These are phyloP conservation scores for Astrothelium macrocarpum DNA, from an alignment of 495 filamentous ascomycete species.

Conservation along the genomic window DNA sequence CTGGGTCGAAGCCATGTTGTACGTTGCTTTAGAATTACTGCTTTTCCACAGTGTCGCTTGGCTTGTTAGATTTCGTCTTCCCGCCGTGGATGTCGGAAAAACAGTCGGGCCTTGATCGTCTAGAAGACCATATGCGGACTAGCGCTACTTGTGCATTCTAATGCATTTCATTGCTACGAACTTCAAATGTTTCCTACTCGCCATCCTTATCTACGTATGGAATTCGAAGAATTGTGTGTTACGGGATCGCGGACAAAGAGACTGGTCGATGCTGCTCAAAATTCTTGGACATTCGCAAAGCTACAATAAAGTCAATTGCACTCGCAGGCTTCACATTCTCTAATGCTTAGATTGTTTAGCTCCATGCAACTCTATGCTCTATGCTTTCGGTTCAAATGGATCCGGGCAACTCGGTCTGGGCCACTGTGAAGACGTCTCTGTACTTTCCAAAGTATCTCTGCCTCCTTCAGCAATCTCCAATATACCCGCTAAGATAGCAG, in stretches of 20 bases:
- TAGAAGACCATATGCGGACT: background rate
- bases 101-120: background rate
- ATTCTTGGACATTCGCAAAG: too few species aligned
- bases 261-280: too few species aligned
- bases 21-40: slow-evolving; percentile 3
- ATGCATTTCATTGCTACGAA: background rate
- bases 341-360: background rate
- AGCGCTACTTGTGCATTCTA: background rate
- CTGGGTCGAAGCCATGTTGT: slow-evolving; percentile 65
- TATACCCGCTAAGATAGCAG: slow-evolving; percentile 39
- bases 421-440: slow-evolving; percentile 61
- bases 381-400: slow-evolving; percentile 86
- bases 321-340: background rate
- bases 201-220: too few species aligned
- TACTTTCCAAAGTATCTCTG: slow-evolving; percentile 38
- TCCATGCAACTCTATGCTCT: slow-evolving; percentile 39
- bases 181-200: background rate
- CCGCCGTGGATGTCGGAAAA: slow-evolving; percentile 2
- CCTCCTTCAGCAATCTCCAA: background rate
- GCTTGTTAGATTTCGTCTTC: slow-evolving; percentile 2
- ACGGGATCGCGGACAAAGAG: too few species aligned
- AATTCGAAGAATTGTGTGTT: too few species aligned
- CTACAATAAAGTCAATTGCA: too few species aligned
- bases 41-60: background rate
- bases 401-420: slow-evolving; percentile 77